Conservation (phyloP, 306 rosid genomes). For the Vicia sativa region DNA sequence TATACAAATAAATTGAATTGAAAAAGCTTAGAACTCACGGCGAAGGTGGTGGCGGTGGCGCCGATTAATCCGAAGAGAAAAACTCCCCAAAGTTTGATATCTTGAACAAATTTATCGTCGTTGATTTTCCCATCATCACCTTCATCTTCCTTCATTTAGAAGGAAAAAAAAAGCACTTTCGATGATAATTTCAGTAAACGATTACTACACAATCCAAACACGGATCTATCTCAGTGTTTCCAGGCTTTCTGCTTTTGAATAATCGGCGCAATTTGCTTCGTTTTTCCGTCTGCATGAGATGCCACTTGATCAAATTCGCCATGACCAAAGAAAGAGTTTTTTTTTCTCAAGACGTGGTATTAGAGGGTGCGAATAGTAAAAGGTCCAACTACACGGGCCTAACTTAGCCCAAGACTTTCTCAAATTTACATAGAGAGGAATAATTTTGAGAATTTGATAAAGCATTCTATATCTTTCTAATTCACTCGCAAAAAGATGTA, state of each 20-base stretch:
- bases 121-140: conserved; percentile 29
- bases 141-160: conserved; percentile 56
- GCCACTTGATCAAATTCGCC: background rate
- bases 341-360: no score
- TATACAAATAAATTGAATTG: conserved; percentile 1
- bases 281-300: background rate
- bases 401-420: no score
- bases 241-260: background rate
- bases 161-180: background rate
- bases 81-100: conserved; percentile 73
- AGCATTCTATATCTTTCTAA: no score
- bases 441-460: no score
- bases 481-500: no score
- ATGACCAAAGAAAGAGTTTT: background rate
- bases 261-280: background rate
- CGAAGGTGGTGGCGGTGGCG: conserved; percentile 73
- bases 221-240: conserved; percentile 39
- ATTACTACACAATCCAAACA: conserved; percentile 38
- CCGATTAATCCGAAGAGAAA: conserved; percentile 70
- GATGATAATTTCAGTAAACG: background rate
- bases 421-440: no score
- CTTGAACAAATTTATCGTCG: conserved; percentile 46
- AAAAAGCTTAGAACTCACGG: conserved; percentile 53
- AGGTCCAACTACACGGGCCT: no score
- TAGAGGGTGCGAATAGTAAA: no score